Evolutionary conservation across 331 rosid genomes (phyloP), one percentile per base, ranked within the genome.

Genomic region (Rhamnella rubrinervis): DNA sequence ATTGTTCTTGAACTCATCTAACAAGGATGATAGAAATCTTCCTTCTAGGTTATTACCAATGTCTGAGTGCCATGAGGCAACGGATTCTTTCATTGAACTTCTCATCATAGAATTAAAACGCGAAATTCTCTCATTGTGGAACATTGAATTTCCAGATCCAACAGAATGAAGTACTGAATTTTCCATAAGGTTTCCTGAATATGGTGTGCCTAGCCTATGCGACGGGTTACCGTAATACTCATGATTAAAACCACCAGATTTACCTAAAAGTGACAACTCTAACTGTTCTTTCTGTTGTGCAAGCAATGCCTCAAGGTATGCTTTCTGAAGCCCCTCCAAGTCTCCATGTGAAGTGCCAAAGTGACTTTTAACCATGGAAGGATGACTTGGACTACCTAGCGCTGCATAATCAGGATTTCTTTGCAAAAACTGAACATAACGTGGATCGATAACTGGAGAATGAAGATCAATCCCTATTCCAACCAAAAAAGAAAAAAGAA

Each of bases 1-100:
- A 79, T 90, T 89, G 85, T 83, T 89, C 85, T 95, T 95, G 86
- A 91, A 95, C 70, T 95, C 97, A 65, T 95, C 98, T 71, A 95
- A 80, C 67, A 95, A 76, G 56, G 96, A 81, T 37, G 97, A 82
- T 35, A 83, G 75, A 75, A 80, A 79, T 69, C 91, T 78, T 72
- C 80, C 83, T 61, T 89, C 95, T 72, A 73, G 39, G 78, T 75
- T 85, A 68, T 75, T 87, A 79, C 87, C 85, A 75, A 82, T 65
- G 77, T 83, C 95, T 58, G 85, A 71, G 65, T 78, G 86, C 90
- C 88, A 83, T 55, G 89, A 41, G 82, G 85, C 80, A 49, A 82
- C 64, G 26, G 92, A 70, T 74, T 79, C 91, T 66, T 90, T 92
- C 76, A 81, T 70, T 65, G 96, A 82, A 80, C 76, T 86, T 81